phyloP scores from a whole-genome alignment of 306 rosid species.

The Quercus berberidifolia region DNA sequence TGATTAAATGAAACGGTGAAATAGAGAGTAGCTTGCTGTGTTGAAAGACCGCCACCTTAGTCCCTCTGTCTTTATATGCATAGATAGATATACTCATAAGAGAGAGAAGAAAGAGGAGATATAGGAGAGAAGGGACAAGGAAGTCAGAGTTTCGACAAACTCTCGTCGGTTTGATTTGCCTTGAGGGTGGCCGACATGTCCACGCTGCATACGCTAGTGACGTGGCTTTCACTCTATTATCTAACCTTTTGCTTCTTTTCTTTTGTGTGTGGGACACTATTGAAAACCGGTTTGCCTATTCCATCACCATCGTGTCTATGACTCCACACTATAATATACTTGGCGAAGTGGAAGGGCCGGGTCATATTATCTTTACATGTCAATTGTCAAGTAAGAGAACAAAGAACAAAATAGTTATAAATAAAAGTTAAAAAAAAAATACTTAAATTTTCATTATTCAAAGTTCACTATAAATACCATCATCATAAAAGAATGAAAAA shows the following conservation, averaged over 20 bases:
- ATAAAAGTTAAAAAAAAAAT: no score
- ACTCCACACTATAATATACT: no score
- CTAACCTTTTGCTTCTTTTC: conserved; percentile 27
- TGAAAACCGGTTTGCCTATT: background rate
- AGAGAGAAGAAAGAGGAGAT: no score
- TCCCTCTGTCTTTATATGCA: conserved; percentile 8
- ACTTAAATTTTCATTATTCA: no score
- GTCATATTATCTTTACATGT: no score
- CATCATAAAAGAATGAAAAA: no score
- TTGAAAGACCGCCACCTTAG: conserved; percentile 37
- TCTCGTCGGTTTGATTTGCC: conserved; percentile 44
- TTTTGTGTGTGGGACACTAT: conserved; percentile 24
- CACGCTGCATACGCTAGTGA: conserved; percentile 38
- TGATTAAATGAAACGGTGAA: no score
- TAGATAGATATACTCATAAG: conserved; percentile 16
- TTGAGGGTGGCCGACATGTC: conserved; percentile 58
- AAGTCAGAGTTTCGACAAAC: conserved; percentile 23
- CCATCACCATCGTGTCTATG: no score
- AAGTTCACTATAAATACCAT: no score
- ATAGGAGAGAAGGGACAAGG: background rate
- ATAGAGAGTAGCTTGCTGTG: background rate
- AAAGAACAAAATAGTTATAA: no score
- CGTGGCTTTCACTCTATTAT: conserved; percentile 22
- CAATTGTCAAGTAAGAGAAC: no score
- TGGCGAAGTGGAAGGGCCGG: no score